Conservation (phyloP, 106 monocot species). For the Iris macrosiphon region DNA sequence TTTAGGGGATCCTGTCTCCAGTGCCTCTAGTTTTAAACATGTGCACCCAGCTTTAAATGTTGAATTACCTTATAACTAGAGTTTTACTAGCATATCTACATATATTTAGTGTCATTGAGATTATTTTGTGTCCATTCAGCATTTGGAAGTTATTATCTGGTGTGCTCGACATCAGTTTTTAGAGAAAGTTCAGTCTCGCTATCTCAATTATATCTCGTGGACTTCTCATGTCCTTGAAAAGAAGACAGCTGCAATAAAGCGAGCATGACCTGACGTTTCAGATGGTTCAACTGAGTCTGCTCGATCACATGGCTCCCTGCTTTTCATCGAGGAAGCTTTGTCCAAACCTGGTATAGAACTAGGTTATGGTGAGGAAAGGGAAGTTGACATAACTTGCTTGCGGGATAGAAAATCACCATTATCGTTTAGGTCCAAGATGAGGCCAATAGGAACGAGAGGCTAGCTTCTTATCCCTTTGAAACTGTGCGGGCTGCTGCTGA, state of each 20-base stretch:
- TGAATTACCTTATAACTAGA: too few species aligned
- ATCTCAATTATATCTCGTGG: constrained; percentile 45
- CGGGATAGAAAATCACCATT: constrained; percentile 29
- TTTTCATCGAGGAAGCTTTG: constrained; percentile 90
- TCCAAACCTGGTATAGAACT: constrained; percentile 60
- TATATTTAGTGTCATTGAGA: not conserved
- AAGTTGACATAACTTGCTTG: constrained; percentile 40
- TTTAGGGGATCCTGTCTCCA: too few species aligned
- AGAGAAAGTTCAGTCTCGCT: constrained; percentile 32
- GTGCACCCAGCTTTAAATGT: too few species aligned
- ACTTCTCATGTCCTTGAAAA: constrained; percentile 41
- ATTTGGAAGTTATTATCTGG: constrained; percentile 87
- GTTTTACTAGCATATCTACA: not conserved
- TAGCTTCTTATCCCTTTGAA: constrained; percentile 62
- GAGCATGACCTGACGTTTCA: constrained; percentile 52
- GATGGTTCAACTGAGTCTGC: constrained; percentile 13
- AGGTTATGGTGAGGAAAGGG: constrained; percentile 6
- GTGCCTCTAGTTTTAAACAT: too few species aligned
- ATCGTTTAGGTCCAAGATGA: constrained; percentile 23
- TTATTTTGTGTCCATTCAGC: constrained; percentile 34
- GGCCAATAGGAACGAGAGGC: constrained; percentile 5
- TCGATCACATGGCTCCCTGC: constrained; percentile 18
- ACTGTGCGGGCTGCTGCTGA: constrained; percentile 65
- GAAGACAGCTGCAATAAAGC: constrained; percentile 44
- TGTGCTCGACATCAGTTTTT: constrained; percentile 71